Conservation (phyloP, 176 grass and related monocot genomes). For the Saccharum officinarum region DNA sequence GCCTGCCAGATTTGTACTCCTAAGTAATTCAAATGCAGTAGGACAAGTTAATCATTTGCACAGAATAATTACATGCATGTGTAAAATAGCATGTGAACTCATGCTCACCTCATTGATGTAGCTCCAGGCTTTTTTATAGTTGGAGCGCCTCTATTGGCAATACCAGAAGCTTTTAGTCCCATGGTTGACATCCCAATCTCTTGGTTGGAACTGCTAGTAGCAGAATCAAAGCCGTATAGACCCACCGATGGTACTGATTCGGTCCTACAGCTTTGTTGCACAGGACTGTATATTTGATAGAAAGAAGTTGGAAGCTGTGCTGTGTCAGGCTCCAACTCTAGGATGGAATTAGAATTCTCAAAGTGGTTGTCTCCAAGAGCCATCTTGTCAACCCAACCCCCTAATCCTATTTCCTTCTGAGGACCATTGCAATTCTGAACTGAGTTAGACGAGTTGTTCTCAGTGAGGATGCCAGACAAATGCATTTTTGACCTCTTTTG, state of each 20-base stretch:
- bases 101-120: constrained; percentile 56
- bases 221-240: constrained; percentile 46
- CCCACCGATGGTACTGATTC: constrained; percentile 55
- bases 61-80: constrained; percentile 5
- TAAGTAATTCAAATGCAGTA: constrained; percentile 40
- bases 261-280: constrained; percentile 33
- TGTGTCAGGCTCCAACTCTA: constrained; percentile 33
- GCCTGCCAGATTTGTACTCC: constrained; percentile 44
- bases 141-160: constrained; percentile 40
- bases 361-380: constrained; percentile 41
- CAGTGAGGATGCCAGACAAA: constrained; percentile 39
- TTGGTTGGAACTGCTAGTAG: constrained; percentile 68
- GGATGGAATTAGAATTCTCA: constrained; percentile 45
- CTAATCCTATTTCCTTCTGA: constrained; percentile 31
- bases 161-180: constrained; percentile 41
- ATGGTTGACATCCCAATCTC: constrained; percentile 49
- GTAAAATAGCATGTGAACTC: constrained; percentile 21
- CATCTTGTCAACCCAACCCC: constrained; percentile 42
- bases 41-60: constrained; percentile 30
- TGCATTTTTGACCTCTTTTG: constrained; percentile 59
- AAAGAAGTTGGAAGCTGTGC: constrained; percentile 47
- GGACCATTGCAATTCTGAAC: constrained; percentile 24
- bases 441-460: constrained; percentile 42
- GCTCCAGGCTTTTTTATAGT: constrained; percentile 60
- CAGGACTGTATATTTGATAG: constrained; percentile 60